Base-by-base conservation (phyloP, 495 filamentous ascomycete genomes). In the Penicillium arizonense region DNA sequence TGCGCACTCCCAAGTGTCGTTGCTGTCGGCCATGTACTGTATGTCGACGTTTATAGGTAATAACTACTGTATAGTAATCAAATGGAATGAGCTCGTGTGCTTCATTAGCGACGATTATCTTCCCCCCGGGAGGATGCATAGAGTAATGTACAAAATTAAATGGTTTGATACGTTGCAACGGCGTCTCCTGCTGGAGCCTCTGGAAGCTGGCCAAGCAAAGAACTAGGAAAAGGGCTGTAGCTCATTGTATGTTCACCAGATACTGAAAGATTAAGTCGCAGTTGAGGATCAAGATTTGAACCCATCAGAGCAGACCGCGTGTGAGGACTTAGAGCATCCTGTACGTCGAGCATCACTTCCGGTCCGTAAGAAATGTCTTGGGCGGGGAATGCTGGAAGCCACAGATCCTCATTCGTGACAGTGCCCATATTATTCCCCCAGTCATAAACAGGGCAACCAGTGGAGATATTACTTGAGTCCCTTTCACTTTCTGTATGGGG, bases 361-460 rank as follows among this genome's bases (percentile, higher is more conserved):
- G 53, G 18, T 38, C 53, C 53, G 13, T 51, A 45, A 13, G 47
- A 51, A 44, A 52, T 10, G 13, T 52, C 47, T 34, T 56, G 53
- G 26, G 26, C 53, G 3, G 53, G 53, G 47, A 56, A 56, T 37
- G 53, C 53, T 4, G 53, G 53, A 35, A 56, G 53, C 47, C 47
- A 51, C 4, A 49, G 32, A 49, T 49, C 46, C 14, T 21, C 30
- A 16, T 49, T 20, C 21, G 35, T 39, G 2, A 30, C 14, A 39
- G 46, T 21, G 5, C 20, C 43, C 47, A 45, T 37, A 5, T 40
- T 56, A 28, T 23, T 35, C 23, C 21, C 16, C 21, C 18, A 32
- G 3, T 3, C 35, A 34, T 20, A 32, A 51, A 7, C 30, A 38
- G 49, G 35, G 12, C 4, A n/a, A 41, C 3, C 32, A 24, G 13